phyloP scores from a whole-genome alignment of 176 grass and related monocot genomes.

The Luzula sylvatica region DNA sequence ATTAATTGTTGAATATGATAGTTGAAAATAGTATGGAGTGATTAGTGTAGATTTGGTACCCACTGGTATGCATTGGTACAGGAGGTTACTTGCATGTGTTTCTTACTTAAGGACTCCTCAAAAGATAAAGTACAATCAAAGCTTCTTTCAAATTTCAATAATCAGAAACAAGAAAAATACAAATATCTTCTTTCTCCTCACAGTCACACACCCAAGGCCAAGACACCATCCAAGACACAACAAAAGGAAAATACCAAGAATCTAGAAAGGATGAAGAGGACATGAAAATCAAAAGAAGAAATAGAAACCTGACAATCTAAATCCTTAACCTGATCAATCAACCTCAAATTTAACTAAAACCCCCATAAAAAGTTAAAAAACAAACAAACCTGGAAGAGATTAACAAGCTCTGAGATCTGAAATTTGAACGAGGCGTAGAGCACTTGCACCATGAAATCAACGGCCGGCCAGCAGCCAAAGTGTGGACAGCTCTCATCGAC shows the following conservation, averaged over 20 bases:
- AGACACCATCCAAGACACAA: neutral
- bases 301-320: neutral
- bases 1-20: too few species aligned
- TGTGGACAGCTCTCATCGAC: constrained; percentile 71
- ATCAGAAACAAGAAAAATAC: neutral
- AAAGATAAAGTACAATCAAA: too few species aligned
- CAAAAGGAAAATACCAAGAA: neutral
- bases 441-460: constrained; percentile 69
- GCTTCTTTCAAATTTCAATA: too few species aligned
- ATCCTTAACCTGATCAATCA: neutral
- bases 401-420: constrained; percentile 74
- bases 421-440: constrained; percentile 81
- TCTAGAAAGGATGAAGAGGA: neutral
- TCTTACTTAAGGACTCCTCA: too few species aligned
- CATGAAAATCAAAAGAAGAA: neutral
- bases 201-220: too few species aligned
- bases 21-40: too few species aligned
- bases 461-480: constrained; percentile 57
- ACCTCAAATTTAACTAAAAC: neutral
- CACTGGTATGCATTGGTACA: too few species aligned
- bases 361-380: neutral
- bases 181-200: neutral
- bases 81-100: too few species aligned
- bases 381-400: constrained; percentile 74
- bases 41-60: too few species aligned